Evolutionary conservation across 331 rosid genomes (phyloP).

Genomic region (Pyracantha coccinea): DNA sequence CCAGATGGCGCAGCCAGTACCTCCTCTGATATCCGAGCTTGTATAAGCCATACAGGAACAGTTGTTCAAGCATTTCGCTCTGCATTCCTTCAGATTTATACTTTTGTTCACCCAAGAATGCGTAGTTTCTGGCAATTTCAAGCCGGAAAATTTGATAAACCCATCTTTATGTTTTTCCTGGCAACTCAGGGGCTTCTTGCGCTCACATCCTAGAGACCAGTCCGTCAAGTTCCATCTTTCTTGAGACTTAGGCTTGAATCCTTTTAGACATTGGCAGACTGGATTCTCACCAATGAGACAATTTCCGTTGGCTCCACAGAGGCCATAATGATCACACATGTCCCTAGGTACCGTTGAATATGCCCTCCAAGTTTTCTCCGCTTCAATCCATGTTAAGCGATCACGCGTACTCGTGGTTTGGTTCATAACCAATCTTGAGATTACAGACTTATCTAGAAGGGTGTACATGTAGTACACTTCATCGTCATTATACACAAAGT

Average conservation of each 20-base stretch:
- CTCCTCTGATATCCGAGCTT: constrained; percentile 31
- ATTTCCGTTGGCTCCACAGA: constrained; percentile 37
- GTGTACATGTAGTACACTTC: constrained; percentile 29
- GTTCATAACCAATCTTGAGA: constrained; percentile 18
- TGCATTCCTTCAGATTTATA: constrained; percentile 34
- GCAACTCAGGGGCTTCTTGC: constrained; percentile 11
- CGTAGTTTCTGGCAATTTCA: constrained; percentile 51
- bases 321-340: constrained; percentile 28
- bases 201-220: constrained; percentile 36
- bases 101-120: constrained; percentile 15
- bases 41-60: constrained; percentile 57
- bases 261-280: constrained; percentile 33
- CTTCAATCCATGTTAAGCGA: constrained; percentile 25
- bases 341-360: constrained; percentile 27
- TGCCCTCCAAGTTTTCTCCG: constrained; percentile 19
- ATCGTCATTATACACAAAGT: constrained; percentile 11
- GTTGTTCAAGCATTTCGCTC: constrained; percentile 28
- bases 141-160: constrained; percentile 1
- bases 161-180: constrained; percentile 18
- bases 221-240: constrained; percentile 31
- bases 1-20: constrained; percentile 65
- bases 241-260: constrained; percentile 33
- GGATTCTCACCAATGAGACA: constrained; percentile 28
- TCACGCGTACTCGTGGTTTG: not conserved
- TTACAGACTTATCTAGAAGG: not conserved